Evolutionary conservation across 1,139 yeast genomes (phyloP).

Genomic region (Schwanniomyces etchellsii): DNA sequence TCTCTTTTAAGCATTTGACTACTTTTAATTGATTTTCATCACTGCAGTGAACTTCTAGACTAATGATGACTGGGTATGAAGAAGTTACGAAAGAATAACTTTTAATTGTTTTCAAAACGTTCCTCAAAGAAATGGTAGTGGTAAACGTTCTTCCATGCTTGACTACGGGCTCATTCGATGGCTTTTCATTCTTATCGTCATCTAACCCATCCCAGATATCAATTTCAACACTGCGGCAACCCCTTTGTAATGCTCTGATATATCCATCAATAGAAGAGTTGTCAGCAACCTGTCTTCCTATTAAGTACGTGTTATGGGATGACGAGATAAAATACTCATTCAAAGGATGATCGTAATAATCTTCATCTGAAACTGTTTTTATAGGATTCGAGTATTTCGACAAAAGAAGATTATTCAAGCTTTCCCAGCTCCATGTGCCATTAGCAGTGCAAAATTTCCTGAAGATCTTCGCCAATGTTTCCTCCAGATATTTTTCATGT

Average conservation of each 20-base stretch:
- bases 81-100: slow-evolving; percentile 83
- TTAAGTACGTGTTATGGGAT: slow-evolving; percentile 88
- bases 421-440: slow-evolving; percentile 38
- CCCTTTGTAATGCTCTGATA: slow-evolving; percentile 80
- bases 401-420: slow-evolving; percentile 45
- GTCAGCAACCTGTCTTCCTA: slow-evolving; percentile 92
- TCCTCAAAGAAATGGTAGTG: slow-evolving; percentile 58
- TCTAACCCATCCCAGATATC: slow-evolving; percentile 88
- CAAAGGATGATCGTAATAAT: slow-evolving; percentile 61
- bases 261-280: slow-evolving; percentile 88
- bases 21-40: slow-evolving; percentile 57
- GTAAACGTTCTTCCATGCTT: slow-evolving; percentile 88
- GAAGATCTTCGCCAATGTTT: slow-evolving; percentile 32
- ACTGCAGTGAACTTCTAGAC: slow-evolving; percentile 80
- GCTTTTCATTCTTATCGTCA: slow-evolving; percentile 13
- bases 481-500: slow-evolving; percentile 32
- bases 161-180: slow-evolving; percentile 66
- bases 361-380: slow-evolving; percentile 6
- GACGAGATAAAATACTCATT: slow-evolving; percentile 87
- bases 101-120: slow-evolving; percentile 67
- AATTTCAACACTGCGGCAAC: slow-evolving; percentile 88
- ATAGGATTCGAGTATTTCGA: slow-evolving; percentile 42
- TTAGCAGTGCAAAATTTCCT: slow-evolving; percentile 33
- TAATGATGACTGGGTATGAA: slow-evolving; percentile 80
- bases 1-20: slow-evolving; percentile 43